Evolutionary conservation across 2,329 filamentous ascomycete genomes (phyloP).

Genomic region (Talaromyces marneffei): DNA sequence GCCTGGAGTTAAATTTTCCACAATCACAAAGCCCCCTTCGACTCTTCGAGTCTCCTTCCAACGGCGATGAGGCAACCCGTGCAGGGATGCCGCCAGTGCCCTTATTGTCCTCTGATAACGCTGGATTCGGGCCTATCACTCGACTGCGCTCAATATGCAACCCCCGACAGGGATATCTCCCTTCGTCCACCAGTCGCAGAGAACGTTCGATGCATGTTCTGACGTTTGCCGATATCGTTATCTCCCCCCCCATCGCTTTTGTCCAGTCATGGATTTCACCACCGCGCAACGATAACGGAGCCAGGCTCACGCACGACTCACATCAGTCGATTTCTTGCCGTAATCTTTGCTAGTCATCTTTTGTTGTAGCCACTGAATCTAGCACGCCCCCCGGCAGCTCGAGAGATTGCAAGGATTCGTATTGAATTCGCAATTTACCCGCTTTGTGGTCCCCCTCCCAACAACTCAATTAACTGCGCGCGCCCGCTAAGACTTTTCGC

Average conservation of each 20-base stretch:
- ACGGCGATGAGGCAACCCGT: background rate
- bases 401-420: conserved; percentile 9
- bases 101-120: conserved; percentile 4
- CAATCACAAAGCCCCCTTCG: background rate
- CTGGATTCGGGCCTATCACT: background rate
- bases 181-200: conserved; percentile 12
- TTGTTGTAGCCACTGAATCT: conserved; percentile 5
- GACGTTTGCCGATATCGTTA: conserved; percentile 12
- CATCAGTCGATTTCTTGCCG: background rate
- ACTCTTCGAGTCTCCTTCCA: background rate
- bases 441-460: conserved; percentile 12
- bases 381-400: conserved; percentile 6
- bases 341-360: background rate
- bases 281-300: conserved; percentile 5
- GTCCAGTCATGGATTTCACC: background rate
- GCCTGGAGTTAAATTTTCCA: conserved; percentile 8
- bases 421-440: conserved; percentile 12
- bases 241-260: background rate
- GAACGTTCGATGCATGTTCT: conserved; percentile 9
- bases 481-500: conserved; percentile 4
- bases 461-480: background rate
- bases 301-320: background rate
- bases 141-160: conserved; percentile 5
- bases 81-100: background rate
- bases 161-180: conserved; percentile 7